Evolutionary conservation across 306 rosid species (phyloP).

Genomic region (Prosopis cineraria): DNA sequence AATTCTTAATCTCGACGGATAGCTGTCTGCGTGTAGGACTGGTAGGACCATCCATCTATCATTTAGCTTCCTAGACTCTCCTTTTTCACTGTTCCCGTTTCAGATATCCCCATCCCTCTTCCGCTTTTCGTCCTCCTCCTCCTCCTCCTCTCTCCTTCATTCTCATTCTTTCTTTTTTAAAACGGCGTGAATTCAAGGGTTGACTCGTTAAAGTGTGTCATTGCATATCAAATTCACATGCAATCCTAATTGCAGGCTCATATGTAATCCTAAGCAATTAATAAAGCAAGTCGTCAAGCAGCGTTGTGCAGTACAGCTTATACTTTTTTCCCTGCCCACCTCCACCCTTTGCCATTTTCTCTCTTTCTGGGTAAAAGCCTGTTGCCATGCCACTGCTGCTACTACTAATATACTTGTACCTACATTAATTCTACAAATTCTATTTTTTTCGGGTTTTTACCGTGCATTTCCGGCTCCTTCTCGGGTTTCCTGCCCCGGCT

Average conservation of each 20-base stretch:
- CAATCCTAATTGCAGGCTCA: neutral
- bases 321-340: neutral
- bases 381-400: too few relatives aligned
- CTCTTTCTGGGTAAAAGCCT: constrained; percentile 7
- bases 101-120: neutral
- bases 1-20: neutral
- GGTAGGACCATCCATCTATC: constrained; percentile 13
- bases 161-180: neutral
- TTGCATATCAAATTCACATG: neutral
- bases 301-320: constrained; percentile 28
- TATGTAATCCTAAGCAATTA: neutral
- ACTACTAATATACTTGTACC: too few relatives aligned
- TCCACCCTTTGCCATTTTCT: neutral
- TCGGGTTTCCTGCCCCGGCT: too few relatives aligned
- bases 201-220: neutral
- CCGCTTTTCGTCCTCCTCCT: neutral
- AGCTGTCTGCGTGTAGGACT: neutral
- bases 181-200: too few relatives aligned
- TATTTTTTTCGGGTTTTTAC: too few relatives aligned
- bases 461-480: too few relatives aligned
- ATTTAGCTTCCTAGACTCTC: neutral
- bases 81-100: neutral
- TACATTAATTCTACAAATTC: too few relatives aligned
- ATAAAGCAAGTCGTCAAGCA: neutral
- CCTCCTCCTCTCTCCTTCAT: neutral